Evolutionary conservation across 257 asterid species (phyloP).

Genomic region (Capsicum rhomboideum): DNA sequence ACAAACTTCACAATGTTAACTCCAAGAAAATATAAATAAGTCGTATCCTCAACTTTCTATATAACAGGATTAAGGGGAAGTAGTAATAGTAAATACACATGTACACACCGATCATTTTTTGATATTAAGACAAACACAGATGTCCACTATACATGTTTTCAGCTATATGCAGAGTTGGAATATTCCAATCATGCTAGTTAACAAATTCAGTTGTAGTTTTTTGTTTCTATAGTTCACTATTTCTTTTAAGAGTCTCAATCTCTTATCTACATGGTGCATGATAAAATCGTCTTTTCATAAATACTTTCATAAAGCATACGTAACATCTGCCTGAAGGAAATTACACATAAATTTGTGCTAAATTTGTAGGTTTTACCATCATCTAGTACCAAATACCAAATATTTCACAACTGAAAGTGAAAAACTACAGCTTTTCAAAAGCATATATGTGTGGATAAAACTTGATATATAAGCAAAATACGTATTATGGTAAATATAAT

Average conservation of each 20-base stretch:
- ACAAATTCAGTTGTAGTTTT: neutral
- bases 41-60: neutral
- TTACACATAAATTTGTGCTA: neutral
- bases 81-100: neutral
- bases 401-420: no score
- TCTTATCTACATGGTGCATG: neutral
- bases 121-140: neutral
- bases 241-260: neutral
- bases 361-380: neutral
- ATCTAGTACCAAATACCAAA: no score
- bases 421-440: no score
- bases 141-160: no score
- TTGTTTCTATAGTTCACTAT: neutral
- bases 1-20: neutral
- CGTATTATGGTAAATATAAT: neutral
- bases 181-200: neutral
- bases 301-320: neutral
- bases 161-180: neutral
- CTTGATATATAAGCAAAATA: neutral
- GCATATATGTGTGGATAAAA: no score
- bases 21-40: neutral
- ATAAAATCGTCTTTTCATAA: no score
- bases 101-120: no score
- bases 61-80: neutral
- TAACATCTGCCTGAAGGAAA: no score